phyloP scores from a whole-genome alignment of 495 filamentous ascomycete genomes.

The Aspergillus ellipticus region DNA sequence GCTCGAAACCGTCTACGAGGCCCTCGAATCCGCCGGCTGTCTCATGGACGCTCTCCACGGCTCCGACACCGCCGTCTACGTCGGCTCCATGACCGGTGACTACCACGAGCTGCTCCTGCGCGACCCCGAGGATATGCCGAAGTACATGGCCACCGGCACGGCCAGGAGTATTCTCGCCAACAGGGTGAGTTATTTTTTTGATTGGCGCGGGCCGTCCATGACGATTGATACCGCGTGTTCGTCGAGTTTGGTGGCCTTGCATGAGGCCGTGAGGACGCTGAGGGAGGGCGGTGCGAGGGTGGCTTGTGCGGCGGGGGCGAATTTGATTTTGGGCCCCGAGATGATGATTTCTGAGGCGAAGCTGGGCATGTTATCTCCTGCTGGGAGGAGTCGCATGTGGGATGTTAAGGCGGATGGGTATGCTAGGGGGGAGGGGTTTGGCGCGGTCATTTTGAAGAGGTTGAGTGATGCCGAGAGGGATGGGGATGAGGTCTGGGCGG shows the following conservation, averaged over 20 bases:
- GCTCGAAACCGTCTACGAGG: slow-evolving; percentile 54
- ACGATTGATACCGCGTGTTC: slow-evolving; percentile 46
- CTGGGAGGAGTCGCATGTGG: slow-evolving; percentile 14
- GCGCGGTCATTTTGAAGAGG: slow-evolving; percentile 32
- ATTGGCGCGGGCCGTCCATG: slow-evolving; percentile 36
- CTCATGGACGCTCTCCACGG: slow-evolving; percentile 30
- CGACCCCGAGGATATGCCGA: slow-evolving; percentile 18
- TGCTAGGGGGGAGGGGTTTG: slow-evolving; percentile 40
- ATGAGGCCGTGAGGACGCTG: slow-evolving; percentile 32
- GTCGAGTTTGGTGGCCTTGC: slow-evolving; percentile 31
- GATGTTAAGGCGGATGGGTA: slow-evolving; percentile 32
- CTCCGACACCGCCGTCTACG: slow-evolving; percentile 41
- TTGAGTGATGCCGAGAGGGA: slow-evolving; percentile 32
- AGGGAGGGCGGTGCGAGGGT: slow-evolving; percentile 23
- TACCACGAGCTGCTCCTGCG: slow-evolving; percentile 33
- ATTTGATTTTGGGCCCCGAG: slow-evolving; percentile 29
- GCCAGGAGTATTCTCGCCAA: slow-evolving; percentile 23
- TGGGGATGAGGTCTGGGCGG: slow-evolving; percentile 35
- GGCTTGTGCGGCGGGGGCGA: slow-evolving; percentile 37
- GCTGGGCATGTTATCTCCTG: slow-evolving; percentile 24
- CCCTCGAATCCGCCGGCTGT: slow-evolving; percentile 46
- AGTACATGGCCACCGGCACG: neutral
- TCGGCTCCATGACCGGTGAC: slow-evolving; percentile 42
- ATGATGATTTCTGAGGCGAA: slow-evolving; percentile 7
- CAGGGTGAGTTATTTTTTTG: slow-evolving; percentile 44